These are phyloP conservation scores for Hypoxylon rubiginosum DNA, from an alignment of 2,329 filamentous ascomycete species.

Conservation along the genomic window DNA sequence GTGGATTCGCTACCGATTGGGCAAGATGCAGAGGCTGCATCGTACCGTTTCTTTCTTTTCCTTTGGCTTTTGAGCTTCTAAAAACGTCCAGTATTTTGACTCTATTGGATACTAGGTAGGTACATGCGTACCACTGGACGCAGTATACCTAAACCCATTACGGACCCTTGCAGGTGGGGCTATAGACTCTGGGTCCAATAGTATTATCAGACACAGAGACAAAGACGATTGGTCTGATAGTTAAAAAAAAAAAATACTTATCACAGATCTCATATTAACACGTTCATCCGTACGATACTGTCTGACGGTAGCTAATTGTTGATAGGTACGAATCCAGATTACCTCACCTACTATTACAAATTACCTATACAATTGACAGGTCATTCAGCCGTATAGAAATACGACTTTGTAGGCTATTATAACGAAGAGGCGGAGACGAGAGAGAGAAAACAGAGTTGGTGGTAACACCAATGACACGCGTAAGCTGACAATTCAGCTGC, in stretches of 20 bases:
- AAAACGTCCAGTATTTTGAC: neutral
- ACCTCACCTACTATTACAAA: neutral
- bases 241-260: neutral
- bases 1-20: slow-evolving; percentile 45
- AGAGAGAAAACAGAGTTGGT: slow-evolving; percentile 5
- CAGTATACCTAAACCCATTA: neutral
- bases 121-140: neutral
- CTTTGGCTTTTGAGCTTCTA: neutral
- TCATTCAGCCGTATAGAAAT: neutral
- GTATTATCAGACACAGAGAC: slow-evolving; percentile 24
- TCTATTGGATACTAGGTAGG: neutral
- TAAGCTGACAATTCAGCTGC: slow-evolving; percentile 36
- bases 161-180: neutral
- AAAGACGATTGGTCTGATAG: slow-evolving; percentile 31
- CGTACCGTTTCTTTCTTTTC: slow-evolving; percentile 10
- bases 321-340: neutral
- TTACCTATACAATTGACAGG: neutral
- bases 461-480: slow-evolving; percentile 29
- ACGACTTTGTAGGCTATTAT: neutral
- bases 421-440: neutral
- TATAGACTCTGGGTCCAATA: neutral
- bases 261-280: neutral
- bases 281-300: slow-evolving; percentile 1
- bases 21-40: slow-evolving; percentile 6
- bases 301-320: neutral